Conservation (phyloP, 23 red algal species). For the Pyropia yezoensis region DNA sequence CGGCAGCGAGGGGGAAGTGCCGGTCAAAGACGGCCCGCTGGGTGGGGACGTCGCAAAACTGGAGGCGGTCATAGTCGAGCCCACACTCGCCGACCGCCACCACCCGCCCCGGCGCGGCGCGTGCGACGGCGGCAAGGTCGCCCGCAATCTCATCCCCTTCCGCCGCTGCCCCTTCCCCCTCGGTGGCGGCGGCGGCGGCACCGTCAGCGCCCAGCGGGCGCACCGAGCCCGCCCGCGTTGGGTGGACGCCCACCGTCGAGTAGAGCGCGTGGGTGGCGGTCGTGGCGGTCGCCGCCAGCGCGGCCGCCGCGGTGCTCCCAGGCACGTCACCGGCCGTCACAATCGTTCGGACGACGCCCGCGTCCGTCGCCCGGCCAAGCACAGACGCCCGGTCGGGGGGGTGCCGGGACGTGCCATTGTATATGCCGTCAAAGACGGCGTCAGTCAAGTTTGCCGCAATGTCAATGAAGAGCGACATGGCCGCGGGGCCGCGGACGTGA, state of each 20-base stretch:
- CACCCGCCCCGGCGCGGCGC: conserved; percentile 27
- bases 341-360: conserved; percentile 46
- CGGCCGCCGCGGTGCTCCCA: conserved; percentile 46
- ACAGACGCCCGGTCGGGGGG: conserved; percentile 54
- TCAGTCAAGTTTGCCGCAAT: conserved; percentile 92
- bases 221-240: conserved; percentile 51
- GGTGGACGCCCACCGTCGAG: conserved; percentile 93
- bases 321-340: conserved; percentile 82
- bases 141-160: conserved; percentile 15
- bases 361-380: conserved; percentile 47
- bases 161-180: not conserved
- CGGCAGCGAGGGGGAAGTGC: conserved; percentile 74
- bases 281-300: conserved; percentile 10
- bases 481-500: too few relatives aligned
- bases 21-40: conserved; percentile 63
- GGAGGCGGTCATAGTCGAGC: conserved; percentile 74
- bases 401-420: conserved; percentile 71
- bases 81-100: conserved; percentile 97
- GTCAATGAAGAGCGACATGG: conserved; percentile 60
- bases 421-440: conserved; percentile 69
- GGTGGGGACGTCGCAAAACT: conserved; percentile 60
- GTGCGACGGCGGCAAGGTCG: conserved; percentile 22
- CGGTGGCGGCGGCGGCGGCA: not conserved
- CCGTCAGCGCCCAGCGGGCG: too few relatives aligned
- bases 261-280: conserved; percentile 27